Percentiles rank a stretch among this genome's conserved stretches.
Conservation (phyloP, 192 early-diverging fungal genomes). For the Mortierella hygrophila region DNA sequence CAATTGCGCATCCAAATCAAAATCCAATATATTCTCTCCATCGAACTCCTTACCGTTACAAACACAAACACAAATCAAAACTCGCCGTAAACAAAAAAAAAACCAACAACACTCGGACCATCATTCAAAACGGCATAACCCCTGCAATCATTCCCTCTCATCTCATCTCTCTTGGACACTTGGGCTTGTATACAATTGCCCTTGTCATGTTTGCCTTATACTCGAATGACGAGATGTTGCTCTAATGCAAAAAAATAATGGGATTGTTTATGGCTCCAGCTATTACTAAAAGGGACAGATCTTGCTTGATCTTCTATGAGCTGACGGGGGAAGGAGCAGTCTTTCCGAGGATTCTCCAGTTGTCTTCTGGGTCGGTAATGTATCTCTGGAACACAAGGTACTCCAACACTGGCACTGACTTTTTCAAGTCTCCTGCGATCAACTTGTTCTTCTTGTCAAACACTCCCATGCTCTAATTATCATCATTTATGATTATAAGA, state of each 20-base stretch:
- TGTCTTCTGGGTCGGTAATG: constrained; percentile 67
- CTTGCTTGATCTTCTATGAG: constrained; percentile 10
- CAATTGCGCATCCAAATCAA: not conserved
- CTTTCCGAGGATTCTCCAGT: constrained; percentile 78
- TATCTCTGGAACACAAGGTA: constrained; percentile 79
- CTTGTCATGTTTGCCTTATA: too few relatives aligned
- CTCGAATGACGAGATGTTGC: too few relatives aligned
- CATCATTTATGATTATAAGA: not conserved
- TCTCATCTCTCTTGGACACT: not conserved
- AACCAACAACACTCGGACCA: not conserved
- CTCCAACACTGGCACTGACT: constrained; percentile 69
- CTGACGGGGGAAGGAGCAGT: constrained; percentile 50
- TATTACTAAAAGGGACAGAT: too few relatives aligned
- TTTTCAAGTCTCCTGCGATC: constrained; percentile 63
- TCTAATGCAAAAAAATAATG: too few relatives aligned
- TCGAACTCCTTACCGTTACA: not conserved
- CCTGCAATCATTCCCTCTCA: not conserved
- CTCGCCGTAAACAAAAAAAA: not conserved
- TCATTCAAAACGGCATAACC: not conserved
- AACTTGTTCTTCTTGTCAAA: constrained; percentile 63
- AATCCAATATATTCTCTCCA: not conserved
- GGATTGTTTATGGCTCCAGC: too few relatives aligned
- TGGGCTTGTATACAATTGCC: too few relatives aligned
- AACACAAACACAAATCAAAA: not conserved
- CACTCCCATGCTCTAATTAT: constrained; percentile 62